Evolutionary conservation across 2,329 filamentous ascomycete species (phyloP).

Genomic region (Claviceps cyperi): DNA sequence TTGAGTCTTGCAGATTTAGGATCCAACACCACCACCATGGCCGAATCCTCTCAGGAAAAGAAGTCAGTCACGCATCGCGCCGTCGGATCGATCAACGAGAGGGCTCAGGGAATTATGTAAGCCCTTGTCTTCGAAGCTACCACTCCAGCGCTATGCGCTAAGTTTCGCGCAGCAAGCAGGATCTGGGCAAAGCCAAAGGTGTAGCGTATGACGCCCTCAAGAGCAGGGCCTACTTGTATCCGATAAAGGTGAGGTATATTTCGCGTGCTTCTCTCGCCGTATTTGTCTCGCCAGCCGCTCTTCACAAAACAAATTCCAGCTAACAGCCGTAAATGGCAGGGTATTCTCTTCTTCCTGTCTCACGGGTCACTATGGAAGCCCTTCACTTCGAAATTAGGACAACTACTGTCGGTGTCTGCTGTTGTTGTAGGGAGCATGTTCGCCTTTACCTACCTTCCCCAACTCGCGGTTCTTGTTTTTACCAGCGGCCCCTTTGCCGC

Average conservation of each 20-base stretch:
- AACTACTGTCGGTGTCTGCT: slow-evolving; percentile 55
- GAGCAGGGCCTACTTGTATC: slow-evolving; percentile 75
- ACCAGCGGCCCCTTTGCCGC: slow-evolving; percentile 73
- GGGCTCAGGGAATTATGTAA: slow-evolving; percentile 37
- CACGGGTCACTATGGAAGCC: slow-evolving; percentile 45
- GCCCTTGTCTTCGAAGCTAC: background rate
- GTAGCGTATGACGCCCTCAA: slow-evolving; percentile 54
- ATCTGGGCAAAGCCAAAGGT: slow-evolving; percentile 50
- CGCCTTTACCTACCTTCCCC: slow-evolving; percentile 71
- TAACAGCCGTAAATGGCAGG: slow-evolving; percentile 20
- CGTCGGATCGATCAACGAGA: slow-evolving; percentile 26
- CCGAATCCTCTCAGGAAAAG: slow-evolving; percentile 7
- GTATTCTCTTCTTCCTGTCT: slow-evolving; percentile 43
- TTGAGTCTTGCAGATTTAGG: background rate
- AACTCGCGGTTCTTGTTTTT: slow-evolving; percentile 68
- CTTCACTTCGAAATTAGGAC: slow-evolving; percentile 37
- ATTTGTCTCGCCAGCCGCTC: too few relatives aligned
- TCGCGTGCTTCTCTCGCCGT: too few relatives aligned
- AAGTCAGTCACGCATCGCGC: slow-evolving; percentile 18
- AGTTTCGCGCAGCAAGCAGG: slow-evolving; percentile 39
- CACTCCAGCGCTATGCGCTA: background rate
- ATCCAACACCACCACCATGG: slow-evolving; percentile 4
- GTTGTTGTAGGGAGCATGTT: slow-evolving; percentile 73
- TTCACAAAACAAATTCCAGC: too few relatives aligned
- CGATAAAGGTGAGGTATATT: slow-evolving; percentile 43